These are phyloP conservation scores for Saturnispora sekii DNA, from an alignment of 805 yeast genomes.

Conservation along the genomic window DNA sequence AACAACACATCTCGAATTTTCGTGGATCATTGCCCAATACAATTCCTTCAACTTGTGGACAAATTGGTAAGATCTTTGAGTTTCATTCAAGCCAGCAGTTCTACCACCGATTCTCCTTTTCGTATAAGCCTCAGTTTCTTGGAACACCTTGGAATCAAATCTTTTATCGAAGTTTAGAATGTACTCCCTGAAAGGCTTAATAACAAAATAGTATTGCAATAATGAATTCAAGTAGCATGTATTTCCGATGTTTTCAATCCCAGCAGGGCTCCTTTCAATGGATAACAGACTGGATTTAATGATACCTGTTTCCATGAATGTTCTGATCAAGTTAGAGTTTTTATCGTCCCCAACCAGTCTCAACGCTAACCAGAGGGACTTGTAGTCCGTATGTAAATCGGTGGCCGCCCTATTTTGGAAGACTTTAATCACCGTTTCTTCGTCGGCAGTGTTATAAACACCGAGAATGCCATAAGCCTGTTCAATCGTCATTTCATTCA, in stretches of 20 bases:
- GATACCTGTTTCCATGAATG: constrained; percentile 52
- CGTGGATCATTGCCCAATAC: constrained; percentile 59
- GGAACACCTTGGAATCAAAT: constrained; percentile 19
- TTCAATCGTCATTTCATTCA: constrained; percentile 14
- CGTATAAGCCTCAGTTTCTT: constrained; percentile 25
- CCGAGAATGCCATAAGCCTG: constrained; percentile 44
- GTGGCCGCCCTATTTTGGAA: constrained; percentile 38
- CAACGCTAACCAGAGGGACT: constrained; percentile 48
- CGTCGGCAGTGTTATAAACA: constrained; percentile 41
- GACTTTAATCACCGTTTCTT: constrained; percentile 42
- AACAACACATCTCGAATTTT: constrained; percentile 53
- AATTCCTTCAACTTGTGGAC: constrained; percentile 61
- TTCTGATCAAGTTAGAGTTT: constrained; percentile 44
- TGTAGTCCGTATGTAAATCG: constrained; percentile 38
- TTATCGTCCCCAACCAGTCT: constrained; percentile 43
- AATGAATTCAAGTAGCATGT: constrained; percentile 91
- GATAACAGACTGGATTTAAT: constrained; percentile 52
- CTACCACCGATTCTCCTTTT: constrained; percentile 82
- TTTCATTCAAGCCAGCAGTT: constrained; percentile 65
- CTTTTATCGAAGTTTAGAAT: constrained; percentile 46
- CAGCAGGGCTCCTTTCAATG: constrained; percentile 74
- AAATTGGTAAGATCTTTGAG: constrained; percentile 74
- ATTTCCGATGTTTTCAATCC: constrained; percentile 89
- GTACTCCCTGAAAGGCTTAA: constrained; percentile 67
- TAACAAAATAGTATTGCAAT: constrained; percentile 80